Base-by-base conservation (phyloP, 2,329 filamentous ascomycete species). In the Trichoderma gracile region DNA sequence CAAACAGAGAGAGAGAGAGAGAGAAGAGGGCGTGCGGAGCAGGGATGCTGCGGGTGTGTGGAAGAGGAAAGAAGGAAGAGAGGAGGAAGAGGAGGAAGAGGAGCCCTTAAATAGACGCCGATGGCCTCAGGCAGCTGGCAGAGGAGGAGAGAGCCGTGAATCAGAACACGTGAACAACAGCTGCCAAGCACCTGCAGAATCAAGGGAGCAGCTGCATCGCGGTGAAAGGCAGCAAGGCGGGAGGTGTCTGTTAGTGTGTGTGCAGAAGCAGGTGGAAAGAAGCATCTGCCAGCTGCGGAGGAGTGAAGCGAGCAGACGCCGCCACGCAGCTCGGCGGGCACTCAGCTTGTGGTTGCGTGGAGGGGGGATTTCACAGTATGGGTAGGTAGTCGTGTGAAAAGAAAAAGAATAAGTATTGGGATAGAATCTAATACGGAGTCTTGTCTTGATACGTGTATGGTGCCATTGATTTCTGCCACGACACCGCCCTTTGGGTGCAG, bases 61-160 rank as follows among this genome's bases (percentile, higher is more conserved):
- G 46, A 43, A 23, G 63, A 55, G 30, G 52, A 47, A 58, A 33
- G 46, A 58, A 50, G 64, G 45, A 49, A 55, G 63, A 25, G 25
- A 53, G 17, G 17, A 27, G 61, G 33, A 40, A 60, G 53, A 52
- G 47, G 30, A 61, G 40, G 40, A 64, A 40, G 45, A 46, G 17
- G 14, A 21, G 49, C 21, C 43, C 50, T 62, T 42, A 62, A 62
- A 65, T 65, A 65, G 47, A 33, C 49, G 57, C 7, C 45, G 47
- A 30, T 8, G 30, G 30, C 30, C 30, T 30, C 30, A 27, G 15
- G 60, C 21, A 55, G 43, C 43, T 38, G 50, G 43, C 33, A 42
- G 56, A 27, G 21, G 30, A 49, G 21, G 61, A 49, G 38, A 56
- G 60, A 63, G 56, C 46, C 23, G 60, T 56, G 60, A 52, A 38